Conservation (phyloP, 331 rosid species). For the Pyracantha coccinea region DNA sequence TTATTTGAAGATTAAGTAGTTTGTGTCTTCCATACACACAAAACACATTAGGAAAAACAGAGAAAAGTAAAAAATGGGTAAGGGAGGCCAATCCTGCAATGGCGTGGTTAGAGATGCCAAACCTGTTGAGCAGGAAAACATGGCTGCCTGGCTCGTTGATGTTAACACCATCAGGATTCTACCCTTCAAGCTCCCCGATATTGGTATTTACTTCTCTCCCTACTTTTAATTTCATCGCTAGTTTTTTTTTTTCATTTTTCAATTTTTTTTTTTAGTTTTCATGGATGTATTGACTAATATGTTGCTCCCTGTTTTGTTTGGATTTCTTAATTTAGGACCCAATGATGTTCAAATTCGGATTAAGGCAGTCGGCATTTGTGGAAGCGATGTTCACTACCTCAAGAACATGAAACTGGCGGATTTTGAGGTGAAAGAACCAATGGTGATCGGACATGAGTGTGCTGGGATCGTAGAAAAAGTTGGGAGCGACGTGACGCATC, state of each 20-base stretch:
- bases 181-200: conserved; percentile 78
- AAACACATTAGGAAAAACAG: too few species aligned
- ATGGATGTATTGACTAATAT: background rate
- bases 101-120: conserved; percentile 79
- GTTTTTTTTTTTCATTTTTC: too few species aligned
- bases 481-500: conserved; percentile 49
- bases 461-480: conserved; percentile 81
- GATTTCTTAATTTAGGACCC: conserved; percentile 38
- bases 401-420: conserved; percentile 67
- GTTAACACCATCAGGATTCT: conserved; percentile 73
- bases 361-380: conserved; percentile 93
- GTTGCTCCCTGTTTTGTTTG: background rate
- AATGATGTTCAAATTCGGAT: conserved; percentile 63
- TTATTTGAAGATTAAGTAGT: background rate
- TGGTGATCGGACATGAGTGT: conserved; percentile 94
- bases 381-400: conserved; percentile 87
- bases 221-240: background rate
- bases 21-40: background rate
- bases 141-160: conserved; percentile 94
- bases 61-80: conserved; percentile 44
- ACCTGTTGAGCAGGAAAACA: conserved; percentile 46
- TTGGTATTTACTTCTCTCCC: conserved; percentile 32
- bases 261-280: background rate
- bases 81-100: conserved; percentile 50
- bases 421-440: conserved; percentile 66